Evolutionary conservation across 1,284 basidiomycete species (phyloP).

Genomic region (Apiotrichum brassicae): DNA sequence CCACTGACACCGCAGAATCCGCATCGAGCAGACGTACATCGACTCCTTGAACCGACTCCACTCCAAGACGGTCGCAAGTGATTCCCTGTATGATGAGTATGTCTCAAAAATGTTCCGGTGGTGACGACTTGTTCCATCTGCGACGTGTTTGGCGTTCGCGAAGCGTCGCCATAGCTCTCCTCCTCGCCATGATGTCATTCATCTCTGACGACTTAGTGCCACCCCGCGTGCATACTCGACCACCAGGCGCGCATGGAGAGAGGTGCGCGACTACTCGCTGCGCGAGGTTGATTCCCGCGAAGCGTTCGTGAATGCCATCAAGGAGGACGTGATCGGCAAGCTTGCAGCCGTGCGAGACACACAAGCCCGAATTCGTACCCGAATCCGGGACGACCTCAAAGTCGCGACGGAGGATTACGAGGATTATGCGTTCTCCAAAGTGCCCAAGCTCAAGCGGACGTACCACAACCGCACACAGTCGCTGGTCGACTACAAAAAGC

Average conservation of each 20-base stretch:
- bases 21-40: slow-evolving; percentile 73
- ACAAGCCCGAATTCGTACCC: slow-evolving; percentile 76
- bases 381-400: slow-evolving; percentile 83
- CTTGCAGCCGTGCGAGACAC: slow-evolving; percentile 62
- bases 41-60: slow-evolving; percentile 65
- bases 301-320: slow-evolving; percentile 65
- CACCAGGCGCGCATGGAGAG: slow-evolving; percentile 63
- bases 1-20: slow-evolving; percentile 64
- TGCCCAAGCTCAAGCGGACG: slow-evolving; percentile 68
- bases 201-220: no score
- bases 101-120: no score
- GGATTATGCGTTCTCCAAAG: slow-evolving; percentile 65
- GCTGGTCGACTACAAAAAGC: slow-evolving; percentile 54
- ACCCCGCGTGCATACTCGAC: no score
- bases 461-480: slow-evolving; percentile 77
- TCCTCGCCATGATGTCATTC: slow-evolving; percentile 42
- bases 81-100: slow-evolving; percentile 48
- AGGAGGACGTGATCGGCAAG: slow-evolving; percentile 63
- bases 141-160: no score
- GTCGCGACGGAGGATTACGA: slow-evolving; percentile 63
- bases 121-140: no score
- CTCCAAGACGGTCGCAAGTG: slow-evolving; percentile 60
- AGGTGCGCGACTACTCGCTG: slow-evolving; percentile 75
- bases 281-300: slow-evolving; percentile 74
- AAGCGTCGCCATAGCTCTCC: no score